Evolutionary conservation across 805 yeast genomes (phyloP), one percentile per base, ranked within the genome.

Genomic region (Candida endomychidarum): DNA sequence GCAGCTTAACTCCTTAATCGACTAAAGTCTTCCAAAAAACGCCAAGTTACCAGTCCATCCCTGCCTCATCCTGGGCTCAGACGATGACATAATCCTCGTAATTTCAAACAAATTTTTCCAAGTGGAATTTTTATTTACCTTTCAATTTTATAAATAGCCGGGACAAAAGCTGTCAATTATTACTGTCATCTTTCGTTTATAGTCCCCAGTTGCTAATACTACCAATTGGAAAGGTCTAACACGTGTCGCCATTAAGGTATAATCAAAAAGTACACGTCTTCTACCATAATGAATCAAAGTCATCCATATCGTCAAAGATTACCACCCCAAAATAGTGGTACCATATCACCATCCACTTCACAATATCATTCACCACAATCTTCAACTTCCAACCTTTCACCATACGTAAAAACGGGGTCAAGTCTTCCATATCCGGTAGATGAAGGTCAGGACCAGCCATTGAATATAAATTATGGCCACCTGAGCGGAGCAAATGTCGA

Each of bases 251-350:
- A n/a, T n/a, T n/a, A n/a, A n/a, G n/a, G n/a, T n/a, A n/a, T n/a
- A n/a, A n/a, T n/a, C n/a, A n/a, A n/a, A n/a, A n/a, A n/a, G n/a
- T n/a, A n/a, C n/a, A n/a, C n/a, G n/a, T n/a, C 10, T 27, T 16
- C 6, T 12, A 7, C 12, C 8, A 27, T 15, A 31, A 32, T 32
- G 35, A 32, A 21, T 32, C 35, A 32, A 32, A 21, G 27, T 21
- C 62, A 58, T 40, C 62, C 63, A 18, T 58, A 58, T 45, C 61
- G 62, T 38, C 61, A 58, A 37, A 57, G 49, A 45, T 47, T 38
- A 16, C 47, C 46, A 12, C n/a, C n/a, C n/a, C 37, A 35, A 21
- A 33, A 30, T n/a, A 33, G 31, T 19, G 12, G 34, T 9, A 16
- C 27, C 11, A 3, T 30, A n/a, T 33, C 46, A 5, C 42, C 46